phyloP scores from a whole-genome alignment of 2,329 filamentous ascomycete species.

The Colletotrichum tofieldiae region DNA sequence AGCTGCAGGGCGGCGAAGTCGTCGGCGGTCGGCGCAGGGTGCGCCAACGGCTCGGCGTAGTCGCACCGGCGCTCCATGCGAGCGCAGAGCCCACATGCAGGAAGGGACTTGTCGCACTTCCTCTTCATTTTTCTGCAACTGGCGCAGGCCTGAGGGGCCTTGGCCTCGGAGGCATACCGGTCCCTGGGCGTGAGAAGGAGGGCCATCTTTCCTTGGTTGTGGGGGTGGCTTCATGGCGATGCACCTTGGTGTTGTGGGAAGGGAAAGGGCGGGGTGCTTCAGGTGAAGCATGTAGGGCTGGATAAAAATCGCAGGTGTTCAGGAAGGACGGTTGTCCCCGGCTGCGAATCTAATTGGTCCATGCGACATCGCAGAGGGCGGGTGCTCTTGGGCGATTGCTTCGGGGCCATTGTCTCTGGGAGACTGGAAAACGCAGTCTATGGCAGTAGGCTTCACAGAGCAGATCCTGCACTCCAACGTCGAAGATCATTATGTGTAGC shows the following conservation, averaged over 20 bases:
- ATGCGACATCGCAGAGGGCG: no score
- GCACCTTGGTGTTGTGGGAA: no score
- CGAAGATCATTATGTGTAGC: neutral
- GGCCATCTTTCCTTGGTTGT: neutral
- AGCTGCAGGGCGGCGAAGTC: slow-evolving; percentile 57
- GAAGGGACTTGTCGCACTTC: slow-evolving; percentile 66
- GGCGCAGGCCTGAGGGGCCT: slow-evolving; percentile 32
- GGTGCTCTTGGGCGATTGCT: neutral
- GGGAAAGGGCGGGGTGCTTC: no score
- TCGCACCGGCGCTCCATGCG: slow-evolving; percentile 60
- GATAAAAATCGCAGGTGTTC: neutral
- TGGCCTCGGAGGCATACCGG: slow-evolving; percentile 11
- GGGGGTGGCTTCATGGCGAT: neutral
- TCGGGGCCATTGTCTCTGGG: neutral
- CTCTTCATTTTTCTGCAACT: slow-evolving; percentile 59
- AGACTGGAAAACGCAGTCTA: neutral
- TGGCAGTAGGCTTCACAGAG: neutral
- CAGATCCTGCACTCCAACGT: no score
- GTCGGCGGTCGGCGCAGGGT: slow-evolving; percentile 54
- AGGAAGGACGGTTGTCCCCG: neutral
- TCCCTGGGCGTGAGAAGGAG: slow-evolving; percentile 23
- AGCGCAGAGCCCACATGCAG: slow-evolving; percentile 63
- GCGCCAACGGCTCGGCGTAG: slow-evolving; percentile 53
- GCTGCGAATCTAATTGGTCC: neutral
- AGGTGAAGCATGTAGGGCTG: neutral